Conservation (phyloP, 2,329 filamentous ascomycete species). For the Microcyclosporella mali region DNA sequence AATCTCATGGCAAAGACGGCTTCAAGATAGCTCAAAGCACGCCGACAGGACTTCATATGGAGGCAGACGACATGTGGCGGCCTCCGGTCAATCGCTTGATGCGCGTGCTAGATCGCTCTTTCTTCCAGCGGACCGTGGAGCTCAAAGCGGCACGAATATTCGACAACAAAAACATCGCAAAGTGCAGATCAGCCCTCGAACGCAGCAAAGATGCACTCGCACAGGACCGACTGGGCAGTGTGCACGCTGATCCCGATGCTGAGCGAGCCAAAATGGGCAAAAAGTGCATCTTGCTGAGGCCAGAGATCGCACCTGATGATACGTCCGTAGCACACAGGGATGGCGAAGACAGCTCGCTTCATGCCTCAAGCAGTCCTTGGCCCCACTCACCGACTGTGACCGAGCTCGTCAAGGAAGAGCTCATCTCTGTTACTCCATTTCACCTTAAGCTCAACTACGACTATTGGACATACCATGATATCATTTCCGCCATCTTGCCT, state of each 20-base stretch:
- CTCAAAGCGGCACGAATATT: conserved; percentile 72
- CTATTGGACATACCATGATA: conserved; percentile 81
- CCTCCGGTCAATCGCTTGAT: conserved; percentile 76
- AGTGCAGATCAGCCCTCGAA: conserved; percentile 60
- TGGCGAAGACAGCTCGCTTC: not conserved
- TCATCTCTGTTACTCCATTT: conserved; percentile 68
- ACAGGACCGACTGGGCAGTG: conserved; percentile 56
- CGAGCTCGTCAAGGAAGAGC: conserved; percentile 61
- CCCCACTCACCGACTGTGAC: conserved; percentile 70
- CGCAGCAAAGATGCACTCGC: conserved; percentile 60
- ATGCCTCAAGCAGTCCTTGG: conserved; percentile 30
- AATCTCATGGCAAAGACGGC: no score
- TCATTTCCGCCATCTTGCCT: conserved; percentile 75
- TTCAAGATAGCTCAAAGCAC: not conserved
- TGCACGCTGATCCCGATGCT: conserved; percentile 58
- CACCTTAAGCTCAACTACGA: conserved; percentile 72
- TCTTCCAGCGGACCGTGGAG: conserved; percentile 72
- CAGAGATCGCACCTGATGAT: conserved; percentile 35
- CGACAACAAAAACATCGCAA: conserved; percentile 68
- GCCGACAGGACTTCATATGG: conserved; percentile 10
- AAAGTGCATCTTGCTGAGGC: conserved; percentile 43
- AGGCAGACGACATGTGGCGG: conserved; percentile 56
- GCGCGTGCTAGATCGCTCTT: conserved; percentile 71
- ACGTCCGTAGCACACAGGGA: not conserved
- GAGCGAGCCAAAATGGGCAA: conserved; percentile 42